Evolutionary conservation across 129 eudicot species (phyloP), one percentile per base, ranked within the genome.

Genomic region (Centrapalus pauciflorus): DNA sequence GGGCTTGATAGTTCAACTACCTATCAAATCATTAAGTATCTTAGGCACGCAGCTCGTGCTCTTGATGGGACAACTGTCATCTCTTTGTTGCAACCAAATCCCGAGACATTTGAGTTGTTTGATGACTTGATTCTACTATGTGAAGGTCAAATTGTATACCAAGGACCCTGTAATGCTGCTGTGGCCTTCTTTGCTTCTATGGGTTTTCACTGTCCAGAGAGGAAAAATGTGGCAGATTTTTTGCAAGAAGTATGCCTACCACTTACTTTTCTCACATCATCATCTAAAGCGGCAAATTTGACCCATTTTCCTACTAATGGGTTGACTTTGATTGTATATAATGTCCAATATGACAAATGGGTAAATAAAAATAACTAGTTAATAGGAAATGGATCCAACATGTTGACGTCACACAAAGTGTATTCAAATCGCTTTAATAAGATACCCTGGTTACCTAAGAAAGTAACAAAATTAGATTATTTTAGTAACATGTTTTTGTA

Each of bases 1-100:
- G 97, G 97, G 34, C 81, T 90, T n/a, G 97, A 90, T 64, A 90
- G 97, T 66, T 90, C 97, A 70, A 90, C 97, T 16, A 84, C 97
- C 29, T 85, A 82, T 74, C 89, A 85, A 76, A 90, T 90, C 64
- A 75, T 90, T 61, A 84, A 83, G 26, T 90, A 84, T 71, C 88
- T 90, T 40, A 86, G 82, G 45, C 87, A 90, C 64, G 52, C 77
- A 54, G 80, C 89, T 51, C 93, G 76, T 61, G 85, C 89, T 54
- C 61, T 87, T 50, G 95, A 90, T 71, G 82, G 80, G 38, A 87
- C 97, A 37, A 81, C 97, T 34, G 66, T 90, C 76, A 72, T 90
- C 61, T 90, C 97, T 46, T 79, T 90, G 60, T 70, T 90, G 76
- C 97, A 90, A 67, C 97, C 95, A 5, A 95, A 87, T 64, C 90